Conservation (phyloP, 2,329 filamentous ascomycete genomes). For the Paecilomyces formosus region DNA sequence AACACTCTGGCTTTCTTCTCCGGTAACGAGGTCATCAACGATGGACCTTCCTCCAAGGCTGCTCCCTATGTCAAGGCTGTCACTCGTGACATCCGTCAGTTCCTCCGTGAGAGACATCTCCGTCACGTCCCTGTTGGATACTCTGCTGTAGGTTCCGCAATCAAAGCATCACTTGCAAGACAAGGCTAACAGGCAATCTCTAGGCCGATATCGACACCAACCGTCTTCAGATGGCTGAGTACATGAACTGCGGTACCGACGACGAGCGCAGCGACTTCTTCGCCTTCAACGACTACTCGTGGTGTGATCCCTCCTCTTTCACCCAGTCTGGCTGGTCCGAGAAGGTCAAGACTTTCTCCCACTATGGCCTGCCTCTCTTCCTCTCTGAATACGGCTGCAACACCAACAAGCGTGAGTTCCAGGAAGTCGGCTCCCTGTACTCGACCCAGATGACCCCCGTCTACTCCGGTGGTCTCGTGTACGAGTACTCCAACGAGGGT, state of each 20-base stretch:
- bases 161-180: neutral
- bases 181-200: neutral
- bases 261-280: slow-evolving; percentile 82
- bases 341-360: slow-evolving; percentile 80
- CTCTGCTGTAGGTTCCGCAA: slow-evolving; percentile 37
- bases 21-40: slow-evolving; percentile 73
- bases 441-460: slow-evolving; percentile 72
- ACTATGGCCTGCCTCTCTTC: slow-evolving; percentile 86
- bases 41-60: slow-evolving; percentile 54
- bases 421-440: slow-evolving; percentile 76
- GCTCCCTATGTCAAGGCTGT: slow-evolving; percentile 73
- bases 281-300: slow-evolving; percentile 77
- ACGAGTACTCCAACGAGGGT: slow-evolving; percentile 85
- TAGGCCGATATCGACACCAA: slow-evolving; percentile 74
- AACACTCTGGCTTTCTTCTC: slow-evolving; percentile 86
- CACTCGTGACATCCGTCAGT: slow-evolving; percentile 69
- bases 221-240: slow-evolving; percentile 76
- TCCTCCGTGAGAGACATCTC: slow-evolving; percentile 55
- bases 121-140: slow-evolving; percentile 68
- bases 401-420: slow-evolving; percentile 72
- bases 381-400: slow-evolving; percentile 92
- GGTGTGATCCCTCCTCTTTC: slow-evolving; percentile 74
- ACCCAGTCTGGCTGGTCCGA: slow-evolving; percentile 68
- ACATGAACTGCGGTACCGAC: slow-evolving; percentile 88
- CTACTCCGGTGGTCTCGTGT: slow-evolving; percentile 93